Base-by-base conservation (phyloP, 2,329 filamentous ascomycete species). In the Coniella lustricola region DNA sequence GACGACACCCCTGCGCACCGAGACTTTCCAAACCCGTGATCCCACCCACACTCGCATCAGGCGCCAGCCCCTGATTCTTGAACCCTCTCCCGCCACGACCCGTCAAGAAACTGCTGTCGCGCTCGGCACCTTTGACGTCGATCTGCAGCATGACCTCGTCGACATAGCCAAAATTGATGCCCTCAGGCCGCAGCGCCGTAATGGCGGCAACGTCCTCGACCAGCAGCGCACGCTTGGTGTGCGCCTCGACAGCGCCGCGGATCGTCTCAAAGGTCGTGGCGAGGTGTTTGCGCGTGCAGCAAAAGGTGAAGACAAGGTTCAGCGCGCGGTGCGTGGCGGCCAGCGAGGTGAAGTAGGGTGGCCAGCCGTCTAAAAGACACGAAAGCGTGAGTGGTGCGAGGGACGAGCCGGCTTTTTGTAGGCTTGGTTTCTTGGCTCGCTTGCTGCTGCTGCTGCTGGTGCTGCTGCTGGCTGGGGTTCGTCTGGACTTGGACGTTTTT, bases 301-400 rank as follows among this genome's bases (percentile, higher is more conserved):
- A 95, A 62, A 98, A 97, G 0, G 93, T 97, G 59, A 89, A 95
- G 1, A 97, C 89, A 2, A 97, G 70, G 58, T 95, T 98, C 51
- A 98, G 69, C 1, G 93, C 91, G 52, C 82, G 79, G 63, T 97
- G 87, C 0, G 84, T 86, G 62, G 84, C 82, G 21, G 85, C 81
- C 8, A 97, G 74, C 36, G 74, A 71, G 49, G 80, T 84, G 64
- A 97, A 87, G 39, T 77, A 72, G 1, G 79, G 74, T 1, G 90
- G 90, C 90, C 91, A 96, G 42, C 36, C 36, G 31, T 70, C 67
- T 22, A 71, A 66, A 20, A 60, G 52, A 48, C 69, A 69, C 8
- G 62, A 55, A n/a, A 62, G 56, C 9, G 51, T 34, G 49, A 55
- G n/a, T 42, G 42, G 22, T 44, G 18, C 20, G 41, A 25, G 10